Base-by-base conservation (phyloP, 139 green algal species). In the Chlorella vulgaris region DNA sequence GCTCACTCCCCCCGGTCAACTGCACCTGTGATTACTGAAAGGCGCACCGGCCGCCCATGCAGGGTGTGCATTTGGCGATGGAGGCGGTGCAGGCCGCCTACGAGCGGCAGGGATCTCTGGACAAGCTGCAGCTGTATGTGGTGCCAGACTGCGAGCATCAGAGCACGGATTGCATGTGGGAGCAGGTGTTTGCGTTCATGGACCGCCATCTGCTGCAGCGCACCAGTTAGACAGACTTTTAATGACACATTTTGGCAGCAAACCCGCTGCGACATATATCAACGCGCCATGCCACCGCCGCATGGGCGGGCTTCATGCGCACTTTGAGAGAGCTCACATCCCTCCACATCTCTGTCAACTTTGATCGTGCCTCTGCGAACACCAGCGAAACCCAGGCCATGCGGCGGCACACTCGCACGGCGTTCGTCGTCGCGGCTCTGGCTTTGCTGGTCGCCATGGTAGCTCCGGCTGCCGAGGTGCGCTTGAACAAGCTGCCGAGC, bases 51-150 rank as follows among this genome's bases (percentile, higher is more conserved):
- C 1, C 24, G 8, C 35, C 22, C 60, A 2, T n/a, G 40, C 70
- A 80, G 75, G 85, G 85, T 28, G 69, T 89, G 42, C 7, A 73
- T 35, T 7, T 66, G n/a, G 81, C 58, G 31, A 38, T 84, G 68
- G 47, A 65, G 33, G 19, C 40, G 13, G 67, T 36, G 7, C 33
- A 39, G 50, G 43, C 5, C n/a, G 80, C 66, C 1, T 89, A 89
- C 65, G 28, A 47, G 18, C 7, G 24, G 24, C n/a, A 31, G 8
- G 81, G 74, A 10, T 74, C 74, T 4, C 36, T 26, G 2, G 53
- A 83, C 33, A 53, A 29, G 36, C 24, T 88, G 24, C 50, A 75
- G 36, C 73, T 86, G 33, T 84, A 63, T 69, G 80, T 86, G 69
- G 74, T 81, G 35, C 24, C 35, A 15, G 74, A 74, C 35, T 66